Conservation (phyloP, 1,284 basidiomycete species). For the Ceratobasidium sp. region DNA sequence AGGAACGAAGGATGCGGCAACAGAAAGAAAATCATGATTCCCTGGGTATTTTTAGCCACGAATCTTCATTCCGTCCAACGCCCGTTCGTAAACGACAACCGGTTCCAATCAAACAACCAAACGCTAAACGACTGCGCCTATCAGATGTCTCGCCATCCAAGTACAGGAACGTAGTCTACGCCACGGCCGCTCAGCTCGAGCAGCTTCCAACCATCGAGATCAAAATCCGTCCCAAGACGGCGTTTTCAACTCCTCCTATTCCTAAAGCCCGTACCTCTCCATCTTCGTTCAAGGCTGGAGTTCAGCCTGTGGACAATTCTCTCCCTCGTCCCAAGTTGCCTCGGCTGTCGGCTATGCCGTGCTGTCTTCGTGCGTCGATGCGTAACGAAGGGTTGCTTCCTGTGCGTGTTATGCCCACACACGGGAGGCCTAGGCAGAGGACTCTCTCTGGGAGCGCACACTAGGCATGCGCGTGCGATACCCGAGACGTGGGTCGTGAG, state of each 20-base stretch:
- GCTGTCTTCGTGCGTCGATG: conserved; percentile 83
- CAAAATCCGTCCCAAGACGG: conserved; percentile 3
- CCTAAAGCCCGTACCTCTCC: background rate
- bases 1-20: conserved; percentile 68
- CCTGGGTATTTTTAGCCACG: background rate
- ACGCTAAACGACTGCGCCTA: background rate
- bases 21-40: conserved; percentile 44
- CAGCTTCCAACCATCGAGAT: conserved; percentile 24
- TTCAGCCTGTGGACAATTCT: background rate
- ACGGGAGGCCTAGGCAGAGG: conserved; percentile 50
- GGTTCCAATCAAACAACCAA: conserved; percentile 18
- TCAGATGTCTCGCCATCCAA: background rate
- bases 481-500: conserved; percentile 90
- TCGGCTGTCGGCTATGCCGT: conserved; percentile 55
- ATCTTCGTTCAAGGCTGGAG: conserved; percentile 1
- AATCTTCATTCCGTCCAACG: background rate
- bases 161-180: background rate
- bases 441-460: conserved; percentile 73
- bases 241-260: background rate
- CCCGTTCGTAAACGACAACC: conserved; percentile 44
- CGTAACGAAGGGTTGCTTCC: conserved; percentile 70
- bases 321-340: conserved; percentile 43
- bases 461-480: conserved; percentile 81
- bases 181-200: conserved; percentile 12
- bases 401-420: conserved; percentile 76